phyloP scores from a whole-genome alignment of 2,329 filamentous ascomycete genomes.

The Diaporthe nobilis region DNA sequence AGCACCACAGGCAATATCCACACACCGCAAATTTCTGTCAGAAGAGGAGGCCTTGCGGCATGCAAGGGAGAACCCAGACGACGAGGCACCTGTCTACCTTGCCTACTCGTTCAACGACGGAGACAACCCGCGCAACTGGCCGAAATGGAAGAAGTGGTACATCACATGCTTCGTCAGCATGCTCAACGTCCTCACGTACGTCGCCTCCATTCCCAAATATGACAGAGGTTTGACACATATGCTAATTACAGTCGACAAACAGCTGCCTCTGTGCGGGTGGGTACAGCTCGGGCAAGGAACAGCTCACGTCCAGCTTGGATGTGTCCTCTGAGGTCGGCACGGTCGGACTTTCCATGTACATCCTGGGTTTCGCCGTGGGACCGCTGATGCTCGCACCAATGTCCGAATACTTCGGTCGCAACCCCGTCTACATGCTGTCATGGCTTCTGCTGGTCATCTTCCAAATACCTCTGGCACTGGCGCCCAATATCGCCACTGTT shows the following conservation, averaged over 20 bases:
- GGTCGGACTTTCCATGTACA: slow-evolving; percentile 34
- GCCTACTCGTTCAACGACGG: slow-evolving; percentile 16
- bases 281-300: slow-evolving; percentile 25
- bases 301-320: slow-evolving; percentile 9
- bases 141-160: slow-evolving; percentile 31
- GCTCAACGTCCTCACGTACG: slow-evolving; percentile 35
- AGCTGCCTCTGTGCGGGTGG: slow-evolving; percentile 37
- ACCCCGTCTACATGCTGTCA: slow-evolving; percentile 32
- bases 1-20: neutral
- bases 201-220: neutral
- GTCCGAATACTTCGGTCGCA: slow-evolving; percentile 34
- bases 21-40: neutral
- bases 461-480: slow-evolving; percentile 31
- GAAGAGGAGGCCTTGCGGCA: slow-evolving; percentile 27
- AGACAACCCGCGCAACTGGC: slow-evolving; percentile 36
- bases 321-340: slow-evolving; percentile 31
- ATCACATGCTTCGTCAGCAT: slow-evolving; percentile 37
- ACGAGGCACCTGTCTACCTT: slow-evolving; percentile 25
- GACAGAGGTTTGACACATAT: neutral
- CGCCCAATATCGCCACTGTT: slow-evolving; percentile 32
- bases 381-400: slow-evolving; percentile 32
- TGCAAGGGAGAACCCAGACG: slow-evolving; percentile 20
- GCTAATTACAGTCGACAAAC: neutral
- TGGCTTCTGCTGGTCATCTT: slow-evolving; percentile 38
- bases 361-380: slow-evolving; percentile 34